phyloP scores from a whole-genome alignment of 169 alveolate genomes.

The Plasmodium sp. region DNA sequence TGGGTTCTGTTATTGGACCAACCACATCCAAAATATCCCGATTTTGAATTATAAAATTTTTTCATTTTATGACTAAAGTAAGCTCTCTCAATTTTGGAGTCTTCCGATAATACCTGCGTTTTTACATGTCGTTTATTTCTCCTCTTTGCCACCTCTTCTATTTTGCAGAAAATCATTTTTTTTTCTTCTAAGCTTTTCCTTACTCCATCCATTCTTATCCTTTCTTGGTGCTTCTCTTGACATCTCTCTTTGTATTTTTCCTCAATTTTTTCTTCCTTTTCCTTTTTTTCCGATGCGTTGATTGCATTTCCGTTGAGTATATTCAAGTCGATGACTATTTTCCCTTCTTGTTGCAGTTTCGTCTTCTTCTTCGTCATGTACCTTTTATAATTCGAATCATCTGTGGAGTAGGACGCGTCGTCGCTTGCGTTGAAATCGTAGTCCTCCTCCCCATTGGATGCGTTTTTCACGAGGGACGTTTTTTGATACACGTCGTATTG shows the following conservation, averaged over 20 bases:
- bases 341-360: slow-evolving; percentile 64
- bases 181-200: slow-evolving; percentile 44
- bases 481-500: neutral
- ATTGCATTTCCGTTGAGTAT: neutral
- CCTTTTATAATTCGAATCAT: slow-evolving; percentile 61
- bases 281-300: neutral
- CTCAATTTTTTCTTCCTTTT: slow-evolving; percentile 12
- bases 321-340: slow-evolving; percentile 52
- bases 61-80: slow-evolving; percentile 74
- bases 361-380: slow-evolving; percentile 19
- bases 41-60: slow-evolving; percentile 62
- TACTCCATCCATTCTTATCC: slow-evolving; percentile 19
- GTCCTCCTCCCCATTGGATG: slow-evolving; percentile 8
- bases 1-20: slow-evolving; percentile 73
- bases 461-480: neutral
- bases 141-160: slow-evolving; percentile 67
- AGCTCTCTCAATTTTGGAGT: slow-evolving; percentile 64
- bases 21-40: slow-evolving; percentile 73
- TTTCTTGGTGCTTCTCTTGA: slow-evolving; percentile 17
- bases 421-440: slow-evolving; percentile 28
- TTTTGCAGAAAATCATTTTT: slow-evolving; percentile 57
- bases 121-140: slow-evolving; percentile 68
- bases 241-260: slow-evolving; percentile 21
- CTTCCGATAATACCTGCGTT: slow-evolving; percentile 65
- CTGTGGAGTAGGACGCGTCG: slow-evolving; percentile 53